Evolutionary conservation across 169 alveolate genomes (phyloP).

Genomic region (Cyclospora cayetanensis): DNA sequence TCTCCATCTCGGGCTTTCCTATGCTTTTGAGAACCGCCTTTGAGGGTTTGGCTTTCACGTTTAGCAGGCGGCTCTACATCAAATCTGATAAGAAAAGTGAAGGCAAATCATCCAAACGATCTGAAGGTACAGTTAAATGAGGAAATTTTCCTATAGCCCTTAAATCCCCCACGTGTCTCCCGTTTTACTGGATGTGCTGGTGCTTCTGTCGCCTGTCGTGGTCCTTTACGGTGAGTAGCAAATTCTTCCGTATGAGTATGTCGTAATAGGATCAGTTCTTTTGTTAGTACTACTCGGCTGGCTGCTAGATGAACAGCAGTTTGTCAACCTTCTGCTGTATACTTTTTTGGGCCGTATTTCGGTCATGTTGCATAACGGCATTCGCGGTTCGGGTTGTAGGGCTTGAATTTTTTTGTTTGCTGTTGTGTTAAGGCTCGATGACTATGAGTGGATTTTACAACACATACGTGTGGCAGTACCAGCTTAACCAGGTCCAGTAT

Average conservation of each 20-base stretch:
- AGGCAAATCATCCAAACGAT: neutral
- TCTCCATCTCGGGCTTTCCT: slow-evolving; percentile 67
- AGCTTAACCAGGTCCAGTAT: slow-evolving; percentile 69
- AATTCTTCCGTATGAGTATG: too few species aligned
- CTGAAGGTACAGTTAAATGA: slow-evolving; percentile 23
- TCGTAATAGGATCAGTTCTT: too few species aligned
- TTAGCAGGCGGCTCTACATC: slow-evolving; percentile 48
- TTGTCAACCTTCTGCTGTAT: too few species aligned
- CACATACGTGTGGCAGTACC: slow-evolving; percentile 63
- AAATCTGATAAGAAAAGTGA: slow-evolving; percentile 14
- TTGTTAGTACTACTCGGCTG: too few species aligned
- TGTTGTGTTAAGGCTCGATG: slow-evolving; percentile 21
- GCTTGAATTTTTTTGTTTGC: neutral
- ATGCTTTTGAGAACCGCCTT: slow-evolving; percentile 66
- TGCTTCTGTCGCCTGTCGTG: too few species aligned
- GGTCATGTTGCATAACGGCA: too few species aligned
- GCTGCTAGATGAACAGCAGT: too few species aligned
- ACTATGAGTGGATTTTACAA: slow-evolving; percentile 63
- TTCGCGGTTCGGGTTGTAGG: too few species aligned
- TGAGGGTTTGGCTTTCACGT: slow-evolving; percentile 57
- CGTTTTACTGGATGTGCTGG: too few species aligned
- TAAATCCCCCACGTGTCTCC: too few species aligned
- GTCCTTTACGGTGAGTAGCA: too few species aligned
- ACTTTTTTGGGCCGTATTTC: neutral
- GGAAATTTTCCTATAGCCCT: too few species aligned